Base-by-base conservation (phyloP, 2,329 filamentous ascomycete species). In the Aspergillus ruber region DNA sequence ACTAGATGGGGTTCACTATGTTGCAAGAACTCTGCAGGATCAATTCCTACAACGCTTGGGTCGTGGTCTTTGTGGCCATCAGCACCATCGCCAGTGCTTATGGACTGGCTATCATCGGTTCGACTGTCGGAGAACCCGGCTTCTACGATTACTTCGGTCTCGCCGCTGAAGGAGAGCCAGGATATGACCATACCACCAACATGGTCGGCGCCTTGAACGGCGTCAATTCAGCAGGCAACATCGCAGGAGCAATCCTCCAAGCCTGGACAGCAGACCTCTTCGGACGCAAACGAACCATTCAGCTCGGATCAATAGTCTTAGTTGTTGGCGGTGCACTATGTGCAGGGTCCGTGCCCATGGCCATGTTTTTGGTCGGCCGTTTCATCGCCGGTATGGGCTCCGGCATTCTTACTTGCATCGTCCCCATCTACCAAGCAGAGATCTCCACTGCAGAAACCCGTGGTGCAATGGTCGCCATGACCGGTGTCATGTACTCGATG, bases 331-430 rank as follows among this genome's bases (percentile, higher is more conserved):
- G 64, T 20, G 69, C 68, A 3, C 55, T 74, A 12, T 71, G 67
- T 42, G 58, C 67, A 17, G 68, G 64, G 1, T 55, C 64, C 8
- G 62, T 65, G 12, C 55, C 64, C 44, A 62, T 70, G 15, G 64
- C 58, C 39, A 73, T 73, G 69, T 71, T 73, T 50, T 56, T 86
- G 48, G 77, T 78, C 2, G 86, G 86, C 2, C 81, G 86, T 53
- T 71, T 83, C 50, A 79, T 90, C 61, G 83, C 85, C 48, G 86
- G 86, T 35, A 60, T 88, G 52, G 82, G 82, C 50, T 83, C 89
- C 43, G 86, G 86, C 50, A 86, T 90, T 55, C 80, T 80, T 53
- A 86, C 83, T 13, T 81, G 84, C 3, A 74, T 86, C 57, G 84
- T 87, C 1, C 83, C 82, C 0, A 79, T 86, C 18, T 87, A 86